Conservation (phyloP, 306 rosid genomes). For the Canavalia ensiformis region DNA sequence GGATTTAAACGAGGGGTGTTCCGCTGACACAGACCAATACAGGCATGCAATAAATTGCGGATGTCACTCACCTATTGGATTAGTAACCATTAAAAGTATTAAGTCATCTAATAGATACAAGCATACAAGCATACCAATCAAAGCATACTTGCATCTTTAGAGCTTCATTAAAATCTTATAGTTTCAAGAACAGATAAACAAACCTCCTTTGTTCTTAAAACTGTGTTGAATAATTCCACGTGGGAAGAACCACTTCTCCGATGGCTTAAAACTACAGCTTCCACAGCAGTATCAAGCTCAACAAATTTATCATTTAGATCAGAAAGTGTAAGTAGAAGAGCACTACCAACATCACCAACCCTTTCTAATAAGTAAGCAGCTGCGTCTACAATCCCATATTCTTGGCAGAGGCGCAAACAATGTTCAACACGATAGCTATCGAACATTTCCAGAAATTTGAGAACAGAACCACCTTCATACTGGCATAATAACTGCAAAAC, state of each 20-base stretch:
- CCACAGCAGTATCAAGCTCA: constrained; percentile 83
- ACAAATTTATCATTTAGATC: constrained; percentile 76
- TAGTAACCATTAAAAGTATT: constrained; percentile 43
- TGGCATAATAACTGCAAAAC: constrained; percentile 85
- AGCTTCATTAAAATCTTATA: constrained; percentile 42
- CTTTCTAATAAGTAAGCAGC: constrained; percentile 92
- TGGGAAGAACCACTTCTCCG: constrained; percentile 58
- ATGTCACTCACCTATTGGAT: constrained; percentile 70
- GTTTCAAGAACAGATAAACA: constrained; percentile 47
- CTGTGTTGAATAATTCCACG: constrained; percentile 51
- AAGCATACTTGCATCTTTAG: constrained; percentile 37
- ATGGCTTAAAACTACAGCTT: constrained; percentile 59
- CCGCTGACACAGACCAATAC: constrained; percentile 95
- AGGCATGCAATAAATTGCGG: constrained; percentile 69
- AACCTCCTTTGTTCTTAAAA: constrained; percentile 75
- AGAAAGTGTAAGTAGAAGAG: constrained; percentile 88
- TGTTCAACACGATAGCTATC: constrained; percentile 96
- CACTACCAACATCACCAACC: constrained; percentile 95
- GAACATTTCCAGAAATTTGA: constrained; percentile 88
- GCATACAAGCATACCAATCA: constrained; percentile 38
- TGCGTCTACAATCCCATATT: constrained; percentile 88
- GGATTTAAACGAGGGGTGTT: constrained; percentile 97
- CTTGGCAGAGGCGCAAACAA: constrained; percentile 89
- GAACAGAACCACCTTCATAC: constrained; percentile 88
- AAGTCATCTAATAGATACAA: constrained; percentile 37